Evolutionary conservation across 2,329 filamentous ascomycete genomes (phyloP).

Genomic region (Epichloe sylvatica): DNA sequence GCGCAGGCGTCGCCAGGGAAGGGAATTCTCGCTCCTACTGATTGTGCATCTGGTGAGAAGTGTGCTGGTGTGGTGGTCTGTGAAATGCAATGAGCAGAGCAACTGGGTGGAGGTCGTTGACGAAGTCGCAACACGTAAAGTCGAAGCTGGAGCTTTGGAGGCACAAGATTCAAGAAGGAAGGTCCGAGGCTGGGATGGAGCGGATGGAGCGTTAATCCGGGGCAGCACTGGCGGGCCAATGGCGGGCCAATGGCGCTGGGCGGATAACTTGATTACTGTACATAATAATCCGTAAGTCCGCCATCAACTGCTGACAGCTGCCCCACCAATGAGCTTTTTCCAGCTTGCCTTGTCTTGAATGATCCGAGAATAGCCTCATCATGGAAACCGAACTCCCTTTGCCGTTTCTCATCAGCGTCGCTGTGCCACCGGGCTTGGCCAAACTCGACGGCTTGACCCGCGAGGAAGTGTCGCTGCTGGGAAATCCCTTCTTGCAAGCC

Average conservation of each 20-base stretch:
- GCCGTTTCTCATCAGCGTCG: conserved; percentile 47
- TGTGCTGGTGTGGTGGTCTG: not conserved
- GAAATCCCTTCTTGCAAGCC: conserved; percentile 43
- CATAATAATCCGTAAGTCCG: no score
- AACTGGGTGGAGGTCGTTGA: not conserved
- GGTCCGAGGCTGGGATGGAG: no score
- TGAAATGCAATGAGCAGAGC: not conserved
- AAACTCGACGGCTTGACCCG: conserved; percentile 38
- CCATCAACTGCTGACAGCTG: not conserved
- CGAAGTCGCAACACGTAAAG: not conserved
- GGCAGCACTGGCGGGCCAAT: not conserved
- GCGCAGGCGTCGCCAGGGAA: not conserved
- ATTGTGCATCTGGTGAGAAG: not conserved
- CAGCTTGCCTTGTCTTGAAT: not conserved
- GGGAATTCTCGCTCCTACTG: not conserved
- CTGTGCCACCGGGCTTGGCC: conserved; percentile 34
- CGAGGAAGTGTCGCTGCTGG: conserved; percentile 45
- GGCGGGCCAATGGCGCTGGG: no score
- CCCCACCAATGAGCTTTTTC: not conserved
- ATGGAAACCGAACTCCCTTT: conserved; percentile 54
- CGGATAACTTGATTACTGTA: no score
- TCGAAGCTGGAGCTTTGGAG: not conserved
- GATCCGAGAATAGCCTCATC: conserved; percentile 7
- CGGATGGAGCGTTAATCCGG: not conserved
- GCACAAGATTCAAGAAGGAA: no score